phyloP scores from a whole-genome alignment of 148 eudicot genomes.

The Agrostemma githago region DNA sequence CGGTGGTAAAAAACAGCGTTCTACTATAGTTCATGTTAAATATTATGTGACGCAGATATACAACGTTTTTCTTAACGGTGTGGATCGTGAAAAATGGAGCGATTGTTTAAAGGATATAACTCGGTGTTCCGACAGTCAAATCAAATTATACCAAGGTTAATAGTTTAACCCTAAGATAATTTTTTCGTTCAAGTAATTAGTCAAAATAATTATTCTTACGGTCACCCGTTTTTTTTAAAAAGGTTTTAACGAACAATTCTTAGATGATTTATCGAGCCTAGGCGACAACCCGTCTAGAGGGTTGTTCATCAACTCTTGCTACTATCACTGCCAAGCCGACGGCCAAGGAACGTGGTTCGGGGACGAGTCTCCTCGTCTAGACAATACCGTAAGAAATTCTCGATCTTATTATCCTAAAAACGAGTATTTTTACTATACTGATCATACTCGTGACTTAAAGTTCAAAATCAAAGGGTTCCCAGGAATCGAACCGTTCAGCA shows the following conservation, averaged over 20 bases:
- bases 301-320: conserved; percentile 15
- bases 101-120: background rate
- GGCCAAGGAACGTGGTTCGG: background rate
- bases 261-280: background rate
- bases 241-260: conserved; percentile 7
- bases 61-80: background rate
- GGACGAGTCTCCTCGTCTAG: conserved; percentile 8
- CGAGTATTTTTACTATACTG: too few species aligned
- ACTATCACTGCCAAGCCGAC: conserved; percentile 11
- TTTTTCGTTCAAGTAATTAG: background rate
- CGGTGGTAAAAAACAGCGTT: background rate
- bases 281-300: conserved; percentile 12
- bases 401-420: background rate
- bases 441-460: background rate
- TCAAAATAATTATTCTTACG: background rate
- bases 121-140: conserved; percentile 6
- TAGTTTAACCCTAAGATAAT: too few species aligned
- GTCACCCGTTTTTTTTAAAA: too few species aligned
- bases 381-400: background rate
- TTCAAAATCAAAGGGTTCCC: too few species aligned
- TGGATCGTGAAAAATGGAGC: conserved; percentile 5
- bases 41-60: background rate
- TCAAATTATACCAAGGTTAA: conserved; percentile 5
- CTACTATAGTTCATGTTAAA: background rate
- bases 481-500: too few species aligned